Conservation (phyloP, 768 basidiomycete genomes). For the Trametes cingulata region DNA sequence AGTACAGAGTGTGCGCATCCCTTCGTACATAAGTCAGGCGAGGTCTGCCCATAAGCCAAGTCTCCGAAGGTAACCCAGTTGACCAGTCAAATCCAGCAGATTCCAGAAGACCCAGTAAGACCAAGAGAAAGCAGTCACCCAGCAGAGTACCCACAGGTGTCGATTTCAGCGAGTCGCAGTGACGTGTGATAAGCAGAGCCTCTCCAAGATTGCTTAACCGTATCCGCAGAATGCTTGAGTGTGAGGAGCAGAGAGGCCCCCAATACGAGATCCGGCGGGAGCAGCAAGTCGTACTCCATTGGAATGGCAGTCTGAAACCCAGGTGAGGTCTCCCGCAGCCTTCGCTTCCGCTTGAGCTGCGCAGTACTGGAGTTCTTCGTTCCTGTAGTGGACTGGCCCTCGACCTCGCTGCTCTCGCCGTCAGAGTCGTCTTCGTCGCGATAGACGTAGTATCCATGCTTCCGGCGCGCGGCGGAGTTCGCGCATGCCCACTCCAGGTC, state of each 20-base stretch:
- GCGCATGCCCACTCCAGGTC: slow-evolving; percentile 51
- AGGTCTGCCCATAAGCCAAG: no score
- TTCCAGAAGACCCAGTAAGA: no score
- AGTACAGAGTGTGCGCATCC: no score
- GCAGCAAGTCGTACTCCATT: slow-evolving; percentile 23
- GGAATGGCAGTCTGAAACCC: slow-evolving; percentile 16
- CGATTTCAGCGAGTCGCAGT: no score
- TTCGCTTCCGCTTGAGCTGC: neutral
- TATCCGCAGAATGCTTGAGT: slow-evolving; percentile 25
- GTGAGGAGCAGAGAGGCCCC: slow-evolving; percentile 34
- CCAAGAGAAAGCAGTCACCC: no score
- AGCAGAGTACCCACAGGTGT: no score
- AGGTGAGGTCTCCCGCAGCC: no score
- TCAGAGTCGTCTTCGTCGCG: slow-evolving; percentile 24
- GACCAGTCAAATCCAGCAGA: no score
- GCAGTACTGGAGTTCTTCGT: no score
- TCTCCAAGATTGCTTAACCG: neutral
- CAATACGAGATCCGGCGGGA: slow-evolving; percentile 31
- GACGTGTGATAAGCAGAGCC: no score
- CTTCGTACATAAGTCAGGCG: no score
- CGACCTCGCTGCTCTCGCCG: slow-evolving; percentile 11
- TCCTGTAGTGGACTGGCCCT: neutral
- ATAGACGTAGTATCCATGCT: slow-evolving; percentile 20
- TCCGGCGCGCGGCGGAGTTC: slow-evolving; percentile 39
- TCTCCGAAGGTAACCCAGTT: no score